A percentile compares a stretch with the other conserved stretches of the same genome.
phyloP scores from a whole-genome alignment of 306 rosid species.

The Casuarina equisetifolia region DNA sequence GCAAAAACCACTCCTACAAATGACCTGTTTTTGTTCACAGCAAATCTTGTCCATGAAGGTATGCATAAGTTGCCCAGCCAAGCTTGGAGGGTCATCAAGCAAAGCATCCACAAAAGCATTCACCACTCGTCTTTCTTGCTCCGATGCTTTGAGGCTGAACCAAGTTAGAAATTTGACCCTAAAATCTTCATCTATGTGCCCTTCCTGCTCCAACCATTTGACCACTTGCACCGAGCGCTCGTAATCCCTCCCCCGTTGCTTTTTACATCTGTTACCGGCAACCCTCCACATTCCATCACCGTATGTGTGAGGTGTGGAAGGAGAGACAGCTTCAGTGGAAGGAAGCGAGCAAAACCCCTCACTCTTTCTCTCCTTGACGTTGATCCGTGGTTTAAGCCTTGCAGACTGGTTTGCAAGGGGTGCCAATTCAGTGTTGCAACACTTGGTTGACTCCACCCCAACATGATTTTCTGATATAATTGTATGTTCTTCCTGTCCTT shows the following conservation, averaged over 20 bases:
- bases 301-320: constrained; percentile 64
- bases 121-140: constrained; percentile 80
- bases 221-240: constrained; percentile 80
- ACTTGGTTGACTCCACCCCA: constrained; percentile 49
- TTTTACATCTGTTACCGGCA: constrained; percentile 38
- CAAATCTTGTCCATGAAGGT: constrained; percentile 72
- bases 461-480: constrained; percentile 39
- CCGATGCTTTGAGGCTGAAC: constrained; percentile 89
- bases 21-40: constrained; percentile 44
- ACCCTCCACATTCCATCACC: constrained; percentile 38
- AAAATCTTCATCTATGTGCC: constrained; percentile 64
- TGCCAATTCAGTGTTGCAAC: constrained; percentile 39
- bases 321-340: constrained; percentile 45
- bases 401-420: constrained; percentile 30
- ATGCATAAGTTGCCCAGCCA: constrained; percentile 80
- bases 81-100: constrained; percentile 81
- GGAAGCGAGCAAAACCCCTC: constrained; percentile 45
- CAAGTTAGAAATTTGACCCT: constrained; percentile 87
- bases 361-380: constrained; percentile 37
- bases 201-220: constrained; percentile 68
- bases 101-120: constrained; percentile 78
- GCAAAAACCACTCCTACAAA: constrained; percentile 32
- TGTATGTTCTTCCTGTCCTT: constrained; percentile 28
- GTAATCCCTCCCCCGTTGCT: constrained; percentile 54
- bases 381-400: constrained; percentile 26